A percentile compares a stretch with the other conserved stretches of the same genome.
Evolutionary conservation across 2,329 filamentous ascomycete genomes (phyloP).

Genomic region (Aspergillus aculeatinus): DNA sequence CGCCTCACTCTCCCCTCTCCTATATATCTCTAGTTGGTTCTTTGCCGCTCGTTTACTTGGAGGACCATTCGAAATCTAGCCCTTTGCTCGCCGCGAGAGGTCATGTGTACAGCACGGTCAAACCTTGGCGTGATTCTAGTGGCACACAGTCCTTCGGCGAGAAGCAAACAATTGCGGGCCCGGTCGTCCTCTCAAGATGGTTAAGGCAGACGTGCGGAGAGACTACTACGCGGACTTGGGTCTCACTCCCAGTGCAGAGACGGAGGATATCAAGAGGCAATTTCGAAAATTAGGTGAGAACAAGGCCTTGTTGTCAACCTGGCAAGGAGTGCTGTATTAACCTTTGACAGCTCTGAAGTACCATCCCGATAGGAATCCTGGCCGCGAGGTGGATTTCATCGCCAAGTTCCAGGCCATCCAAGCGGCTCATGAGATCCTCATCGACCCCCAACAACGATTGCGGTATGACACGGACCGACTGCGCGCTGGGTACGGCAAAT

Average conservation of each 20-base stretch:
- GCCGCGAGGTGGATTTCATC: constrained; percentile 74
- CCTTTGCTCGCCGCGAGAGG: constrained; percentile 11
- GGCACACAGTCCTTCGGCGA: constrained; percentile 12
- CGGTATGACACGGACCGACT: constrained; percentile 64
- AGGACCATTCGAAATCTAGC: background rate
- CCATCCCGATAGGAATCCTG: constrained; percentile 86
- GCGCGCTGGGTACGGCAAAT: constrained; percentile 47
- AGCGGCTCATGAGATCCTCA: constrained; percentile 76
- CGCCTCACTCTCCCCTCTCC: background rate
- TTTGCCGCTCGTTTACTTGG: background rate
- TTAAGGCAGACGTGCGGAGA: constrained; percentile 64
- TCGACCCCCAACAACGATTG: constrained; percentile 56
- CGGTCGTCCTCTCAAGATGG: constrained; percentile 53
- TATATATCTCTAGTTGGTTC: background rate
- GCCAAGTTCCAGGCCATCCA: constrained; percentile 84
- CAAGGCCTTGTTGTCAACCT: background rate
- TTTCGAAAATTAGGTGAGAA: constrained; percentile 75
- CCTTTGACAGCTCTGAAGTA: constrained; percentile 67
- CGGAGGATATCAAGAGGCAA: constrained; percentile 78
- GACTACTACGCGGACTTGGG: constrained; percentile 88
- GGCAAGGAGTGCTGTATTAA: constrained; percentile 9
- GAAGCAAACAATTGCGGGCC: constrained; percentile 4
- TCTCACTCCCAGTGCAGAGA: constrained; percentile 64
- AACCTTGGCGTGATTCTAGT: constrained; percentile 14
- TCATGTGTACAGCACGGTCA: constrained; percentile 22